Evolutionary conservation across 768 basidiomycete genomes (phyloP).

Genomic region (Mycena amicta): DNA sequence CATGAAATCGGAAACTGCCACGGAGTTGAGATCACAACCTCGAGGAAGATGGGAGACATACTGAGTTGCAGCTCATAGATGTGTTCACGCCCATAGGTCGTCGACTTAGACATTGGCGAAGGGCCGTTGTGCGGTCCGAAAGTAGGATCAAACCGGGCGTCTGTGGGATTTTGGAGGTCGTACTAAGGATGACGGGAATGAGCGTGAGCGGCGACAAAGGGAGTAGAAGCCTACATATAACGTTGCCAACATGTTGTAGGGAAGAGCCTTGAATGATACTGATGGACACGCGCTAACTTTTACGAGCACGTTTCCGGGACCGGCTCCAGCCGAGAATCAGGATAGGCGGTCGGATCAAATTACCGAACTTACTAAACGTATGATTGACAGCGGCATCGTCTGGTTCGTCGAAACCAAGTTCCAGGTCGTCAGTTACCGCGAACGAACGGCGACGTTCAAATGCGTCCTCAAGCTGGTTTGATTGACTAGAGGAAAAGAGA

Average conservation of each 20-base stretch:
- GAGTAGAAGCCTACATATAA: constrained; percentile 1
- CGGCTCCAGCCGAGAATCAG: not conserved
- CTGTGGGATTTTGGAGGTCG: not conserved
- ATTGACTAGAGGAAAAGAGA: not conserved
- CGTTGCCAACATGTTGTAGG: constrained; percentile 1
- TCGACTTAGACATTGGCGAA: not conserved
- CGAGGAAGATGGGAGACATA: not conserved
- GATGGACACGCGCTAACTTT: not conserved
- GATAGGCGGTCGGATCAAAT: not conserved
- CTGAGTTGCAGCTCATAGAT: constrained; percentile 14
- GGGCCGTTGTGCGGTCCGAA: not conserved
- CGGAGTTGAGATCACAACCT: not conserved
- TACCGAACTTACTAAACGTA: not conserved
- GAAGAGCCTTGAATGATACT: not conserved
- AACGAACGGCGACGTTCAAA: not conserved
- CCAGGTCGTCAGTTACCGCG: not conserved
- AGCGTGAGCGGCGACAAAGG: not conserved
- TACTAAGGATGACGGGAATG: not conserved
- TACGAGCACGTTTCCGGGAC: not conserved
- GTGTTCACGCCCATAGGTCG: constrained; percentile 8
- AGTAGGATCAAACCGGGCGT: constrained; percentile 1
- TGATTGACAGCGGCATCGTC: not conserved
- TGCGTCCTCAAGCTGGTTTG: not conserved
- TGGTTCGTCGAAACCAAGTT: not conserved
- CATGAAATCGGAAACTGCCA: constrained; percentile 13